A percentile compares a stretch with the other conserved stretches of the same genome.
phyloP scores from a whole-genome alignment of 148 eudicot species.

The Vaccinium myrtillus region DNA sequence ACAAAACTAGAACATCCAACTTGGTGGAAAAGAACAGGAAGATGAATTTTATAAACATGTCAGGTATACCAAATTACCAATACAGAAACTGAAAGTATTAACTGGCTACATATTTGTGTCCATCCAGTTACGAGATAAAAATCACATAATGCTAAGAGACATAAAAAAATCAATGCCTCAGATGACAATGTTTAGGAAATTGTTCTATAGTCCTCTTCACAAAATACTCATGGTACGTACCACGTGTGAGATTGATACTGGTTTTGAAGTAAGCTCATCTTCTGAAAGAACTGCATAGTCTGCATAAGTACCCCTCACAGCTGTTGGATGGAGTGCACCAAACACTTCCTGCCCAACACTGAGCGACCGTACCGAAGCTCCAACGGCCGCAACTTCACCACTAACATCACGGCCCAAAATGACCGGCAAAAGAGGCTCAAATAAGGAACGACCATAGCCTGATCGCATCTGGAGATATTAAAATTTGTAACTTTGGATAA shows the following conservation, averaged over 20 bases:
- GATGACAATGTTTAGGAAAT: conserved; percentile 1
- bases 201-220: not conserved
- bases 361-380: conserved; percentile 61
- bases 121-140: not conserved
- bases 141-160: not conserved
- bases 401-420: conserved; percentile 98
- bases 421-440: conserved; percentile 76
- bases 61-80: not conserved
- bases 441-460: conserved; percentile 93
- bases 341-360: conserved; percentile 88
- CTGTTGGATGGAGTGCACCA: conserved; percentile 98
- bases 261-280: conserved; percentile 69
- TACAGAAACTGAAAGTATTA: not conserved
- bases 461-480: conserved; percentile 75
- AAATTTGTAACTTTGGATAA: conserved; percentile 10
- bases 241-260: conserved; percentile 70
- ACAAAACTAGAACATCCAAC: not conserved
- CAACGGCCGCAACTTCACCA: conserved; percentile 91
- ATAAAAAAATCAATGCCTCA: not conserved
- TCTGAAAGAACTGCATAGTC: conserved; percentile 89
- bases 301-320: conserved; percentile 90
- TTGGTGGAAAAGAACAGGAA: not conserved
- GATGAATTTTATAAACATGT: not conserved
- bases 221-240: conserved; percentile 39
- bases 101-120: not conserved